Evolutionary conservation across 768 basidiomycete species (phyloP).

Genomic region (Cyclocybe cylindracea): DNA sequence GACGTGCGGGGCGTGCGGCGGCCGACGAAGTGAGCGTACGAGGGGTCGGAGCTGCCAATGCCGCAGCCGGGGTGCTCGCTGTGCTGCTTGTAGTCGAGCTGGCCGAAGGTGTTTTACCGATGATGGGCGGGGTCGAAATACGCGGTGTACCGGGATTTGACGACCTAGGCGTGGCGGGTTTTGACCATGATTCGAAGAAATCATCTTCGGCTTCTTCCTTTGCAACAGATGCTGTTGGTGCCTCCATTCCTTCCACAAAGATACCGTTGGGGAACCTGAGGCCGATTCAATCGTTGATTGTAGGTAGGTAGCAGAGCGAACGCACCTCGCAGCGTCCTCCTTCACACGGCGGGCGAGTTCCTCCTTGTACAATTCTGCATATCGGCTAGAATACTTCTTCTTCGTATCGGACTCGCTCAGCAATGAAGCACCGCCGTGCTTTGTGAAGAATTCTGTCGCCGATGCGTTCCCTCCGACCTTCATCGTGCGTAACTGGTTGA

Average conservation of each 20-base stretch:
- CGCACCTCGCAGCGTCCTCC: constrained; percentile 72
- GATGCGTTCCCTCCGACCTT: constrained; percentile 93
- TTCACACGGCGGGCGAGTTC: constrained; percentile 80
- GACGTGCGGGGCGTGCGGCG: constrained; percentile 47
- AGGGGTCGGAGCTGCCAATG: constrained; percentile 25
- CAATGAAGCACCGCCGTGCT: constrained; percentile 76
- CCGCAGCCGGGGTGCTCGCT: constrained; percentile 35
- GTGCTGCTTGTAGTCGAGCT: constrained; percentile 31
- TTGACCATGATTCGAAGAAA: constrained; percentile 98
- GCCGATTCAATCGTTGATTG: background rate
- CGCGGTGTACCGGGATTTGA: constrained; percentile 54
- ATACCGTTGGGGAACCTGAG: constrained; percentile 78
- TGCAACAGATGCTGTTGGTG: constrained; percentile 35
- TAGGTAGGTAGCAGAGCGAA: constrained; percentile 9
- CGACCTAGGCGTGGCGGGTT: constrained; percentile 63
- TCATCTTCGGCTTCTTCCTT: constrained; percentile 72
- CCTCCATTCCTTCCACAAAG: constrained; percentile 79
- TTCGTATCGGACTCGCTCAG: constrained; percentile 76
- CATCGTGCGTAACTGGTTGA: constrained; percentile 90
- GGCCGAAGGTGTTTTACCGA: constrained; percentile 52
- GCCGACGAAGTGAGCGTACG: constrained; percentile 71
- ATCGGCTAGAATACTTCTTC: constrained; percentile 85
- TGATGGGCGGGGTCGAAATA: constrained; percentile 53
- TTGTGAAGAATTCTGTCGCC: constrained; percentile 86
- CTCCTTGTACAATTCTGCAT: constrained; percentile 90